Evolutionary conservation across 2,329 filamentous ascomycete species (phyloP).

Genomic region (Hirsutella minnesotensis): DNA sequence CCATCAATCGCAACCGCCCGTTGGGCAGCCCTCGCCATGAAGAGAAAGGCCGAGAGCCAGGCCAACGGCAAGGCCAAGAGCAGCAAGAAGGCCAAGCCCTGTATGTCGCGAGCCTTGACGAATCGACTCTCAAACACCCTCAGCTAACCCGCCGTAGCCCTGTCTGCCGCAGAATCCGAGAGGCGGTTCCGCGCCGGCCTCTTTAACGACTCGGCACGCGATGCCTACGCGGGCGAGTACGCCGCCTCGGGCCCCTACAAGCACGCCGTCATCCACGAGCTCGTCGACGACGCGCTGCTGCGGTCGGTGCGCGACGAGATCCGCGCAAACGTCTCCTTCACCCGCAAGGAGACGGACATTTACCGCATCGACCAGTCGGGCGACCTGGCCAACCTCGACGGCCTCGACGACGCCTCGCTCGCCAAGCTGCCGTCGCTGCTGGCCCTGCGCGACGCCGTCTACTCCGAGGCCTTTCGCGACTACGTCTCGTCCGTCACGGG

Average conservation of each 20-base stretch:
- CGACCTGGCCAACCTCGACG: slow-evolving; percentile 92
- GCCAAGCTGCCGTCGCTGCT: slow-evolving; percentile 82
- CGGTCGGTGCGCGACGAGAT: slow-evolving; percentile 83
- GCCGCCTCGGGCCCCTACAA: slow-evolving; percentile 64
- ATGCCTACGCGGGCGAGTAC: slow-evolving; percentile 50
- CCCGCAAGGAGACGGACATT: slow-evolving; percentile 97
- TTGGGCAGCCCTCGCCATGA: slow-evolving; percentile 29
- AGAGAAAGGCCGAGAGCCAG: slow-evolving; percentile 45
- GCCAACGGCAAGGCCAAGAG: slow-evolving; percentile 27
- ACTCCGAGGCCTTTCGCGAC: slow-evolving; percentile 78
- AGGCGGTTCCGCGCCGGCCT: slow-evolving; percentile 53
- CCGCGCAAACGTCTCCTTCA: slow-evolving; percentile 83
- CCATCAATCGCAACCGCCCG: neutral
- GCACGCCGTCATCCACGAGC: slow-evolving; percentile 74
- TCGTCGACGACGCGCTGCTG: slow-evolving; percentile 73
- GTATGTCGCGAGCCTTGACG: slow-evolving; percentile 18
- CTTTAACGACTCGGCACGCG: slow-evolving; percentile 47
- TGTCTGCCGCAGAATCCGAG: slow-evolving; percentile 37
- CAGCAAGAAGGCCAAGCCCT: slow-evolving; percentile 42
- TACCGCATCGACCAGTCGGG: slow-evolving; percentile 99
- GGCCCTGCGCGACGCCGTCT: slow-evolving; percentile 83
- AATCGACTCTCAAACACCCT: neutral
- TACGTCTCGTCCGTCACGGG: slow-evolving; percentile 80
- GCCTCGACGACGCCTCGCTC: slow-evolving; percentile 76
- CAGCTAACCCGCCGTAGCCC: slow-evolving; percentile 20